Percentiles rank a stretch among this genome's conserved stretches.
phyloP scores from a whole-genome alignment of 1,139 yeast species.

The Debaryomyces nepalensis region DNA sequence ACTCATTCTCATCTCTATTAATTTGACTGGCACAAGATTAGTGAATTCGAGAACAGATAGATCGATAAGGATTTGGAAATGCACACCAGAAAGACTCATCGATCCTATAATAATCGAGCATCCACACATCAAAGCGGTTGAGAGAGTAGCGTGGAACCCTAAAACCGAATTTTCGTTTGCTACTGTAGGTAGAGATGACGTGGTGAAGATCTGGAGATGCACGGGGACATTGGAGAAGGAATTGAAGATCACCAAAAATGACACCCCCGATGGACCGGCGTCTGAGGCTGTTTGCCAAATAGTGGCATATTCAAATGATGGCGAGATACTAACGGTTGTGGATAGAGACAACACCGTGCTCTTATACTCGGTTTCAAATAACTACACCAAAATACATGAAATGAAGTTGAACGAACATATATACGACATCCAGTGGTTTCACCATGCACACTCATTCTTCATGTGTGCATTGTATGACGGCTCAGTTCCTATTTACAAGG shows the following conservation, averaged over 20 bases:
- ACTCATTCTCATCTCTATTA: slow-evolving; percentile 37
- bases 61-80: slow-evolving; percentile 50
- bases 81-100: slow-evolving; percentile 30
- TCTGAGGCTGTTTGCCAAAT: slow-evolving; percentile 28
- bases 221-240: slow-evolving; percentile 43
- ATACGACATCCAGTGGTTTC: slow-evolving; percentile 45
- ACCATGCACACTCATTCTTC: slow-evolving; percentile 34
- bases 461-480: slow-evolving; percentile 48
- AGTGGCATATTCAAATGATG: slow-evolving; percentile 57
- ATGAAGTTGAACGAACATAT: slow-evolving; percentile 31
- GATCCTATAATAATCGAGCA: slow-evolving; percentile 46
- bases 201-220: slow-evolving; percentile 62
- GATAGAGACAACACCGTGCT: slow-evolving; percentile 42
- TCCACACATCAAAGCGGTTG: slow-evolving; percentile 53
- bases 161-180: slow-evolving; percentile 55
- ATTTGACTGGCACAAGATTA: slow-evolving; percentile 47
- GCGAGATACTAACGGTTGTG: slow-evolving; percentile 53
- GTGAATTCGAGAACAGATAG: slow-evolving; percentile 53
- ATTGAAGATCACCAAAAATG: slow-evolving; percentile 30
- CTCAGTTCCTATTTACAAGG: slow-evolving; percentile 31
- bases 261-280: slow-evolving; percentile 16
- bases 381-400: slow-evolving; percentile 33
- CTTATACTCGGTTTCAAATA: slow-evolving; percentile 30
- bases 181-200: slow-evolving; percentile 61
- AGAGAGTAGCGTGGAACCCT: slow-evolving; percentile 66